Percentiles rank a stretch among this genome's conserved stretches.
Evolutionary conservation across 306 rosid genomes (phyloP).

Genomic region (Amphicarpaea edgeworthii): DNA sequence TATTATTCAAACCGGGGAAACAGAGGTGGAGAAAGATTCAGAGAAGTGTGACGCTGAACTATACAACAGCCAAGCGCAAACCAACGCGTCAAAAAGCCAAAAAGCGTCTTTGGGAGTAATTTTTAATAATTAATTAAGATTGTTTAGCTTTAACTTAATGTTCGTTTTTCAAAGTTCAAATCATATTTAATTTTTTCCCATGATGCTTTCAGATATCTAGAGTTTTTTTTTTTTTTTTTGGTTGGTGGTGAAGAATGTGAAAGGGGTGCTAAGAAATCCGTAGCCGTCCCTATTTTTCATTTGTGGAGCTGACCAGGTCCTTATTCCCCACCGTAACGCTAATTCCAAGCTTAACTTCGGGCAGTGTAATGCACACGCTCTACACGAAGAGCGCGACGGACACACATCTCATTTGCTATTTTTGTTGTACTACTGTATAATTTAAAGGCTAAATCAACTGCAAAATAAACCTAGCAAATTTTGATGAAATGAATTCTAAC

Average conservation of each 20-base stretch:
- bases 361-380: background rate
- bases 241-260: conserved; percentile 39
- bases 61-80: conserved; percentile 36
- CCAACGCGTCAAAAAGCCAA: conserved; percentile 30
- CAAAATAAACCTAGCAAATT: background rate
- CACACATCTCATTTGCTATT: conserved; percentile 6
- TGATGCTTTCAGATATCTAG: background rate
- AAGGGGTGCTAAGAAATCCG: conserved; percentile 9
- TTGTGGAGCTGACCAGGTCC: conserved; percentile 46
- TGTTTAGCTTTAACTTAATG: background rate
- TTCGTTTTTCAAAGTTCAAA: background rate
- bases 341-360: conserved; percentile 31
- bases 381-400: background rate
- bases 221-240: background rate
- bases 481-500: conserved; percentile 21
- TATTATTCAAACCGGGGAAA: background rate
- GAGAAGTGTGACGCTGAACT: conserved; percentile 25
- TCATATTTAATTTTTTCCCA: background rate
- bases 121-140: background rate
- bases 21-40: conserved; percentile 22
- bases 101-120: conserved; percentile 6
- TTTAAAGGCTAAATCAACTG: no score
- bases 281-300: conserved; percentile 42
- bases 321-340: conserved; percentile 15
- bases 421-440: background rate